Conservation (phyloP, 1,139 yeast genomes). For the Taphrina populina region DNA sequence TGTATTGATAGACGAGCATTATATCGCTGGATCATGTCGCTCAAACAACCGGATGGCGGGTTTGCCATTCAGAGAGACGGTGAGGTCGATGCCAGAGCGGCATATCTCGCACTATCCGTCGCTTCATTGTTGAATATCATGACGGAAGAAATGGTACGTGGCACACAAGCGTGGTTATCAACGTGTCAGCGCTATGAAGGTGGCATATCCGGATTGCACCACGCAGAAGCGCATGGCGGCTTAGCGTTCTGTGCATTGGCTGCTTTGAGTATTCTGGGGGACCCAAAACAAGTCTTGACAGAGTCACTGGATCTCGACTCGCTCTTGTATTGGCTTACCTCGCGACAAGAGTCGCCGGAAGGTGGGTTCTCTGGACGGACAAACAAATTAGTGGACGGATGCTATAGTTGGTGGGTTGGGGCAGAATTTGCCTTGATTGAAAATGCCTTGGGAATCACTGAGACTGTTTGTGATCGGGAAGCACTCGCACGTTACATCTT, state of each 20-base stretch:
- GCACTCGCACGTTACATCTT: slow-evolving; percentile 66
- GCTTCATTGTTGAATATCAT: slow-evolving; percentile 65
- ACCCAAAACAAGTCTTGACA: slow-evolving; percentile 44
- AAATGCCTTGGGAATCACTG: background rate
- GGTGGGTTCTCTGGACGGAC: slow-evolving; percentile 90
- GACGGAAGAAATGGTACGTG: slow-evolving; percentile 60
- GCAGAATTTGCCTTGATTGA: slow-evolving; percentile 52
- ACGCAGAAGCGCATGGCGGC: slow-evolving; percentile 95
- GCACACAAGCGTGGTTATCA: slow-evolving; percentile 61
- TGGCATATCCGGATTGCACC: slow-evolving; percentile 81
- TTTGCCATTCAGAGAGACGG: slow-evolving; percentile 74
- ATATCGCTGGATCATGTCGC: slow-evolving; percentile 62
- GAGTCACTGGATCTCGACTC: slow-evolving; percentile 40
- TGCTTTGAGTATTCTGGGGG: slow-evolving; percentile 55
- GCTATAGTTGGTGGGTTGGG: slow-evolving; percentile 96
- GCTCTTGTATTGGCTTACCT: slow-evolving; percentile 58
- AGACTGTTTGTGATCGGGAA: slow-evolving; percentile 47
- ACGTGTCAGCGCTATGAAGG: slow-evolving; percentile 91
- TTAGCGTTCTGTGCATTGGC: slow-evolving; percentile 90
- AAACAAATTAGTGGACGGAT: slow-evolving; percentile 91
- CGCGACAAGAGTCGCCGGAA: slow-evolving; percentile 68
- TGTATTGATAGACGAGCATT: slow-evolving; percentile 52
- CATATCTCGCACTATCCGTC: slow-evolving; percentile 78
- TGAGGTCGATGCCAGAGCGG: slow-evolving; percentile 81
- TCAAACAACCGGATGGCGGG: slow-evolving; percentile 72